Conservation (phyloP, 805 yeast species). For the Ogataea henricii region DNA sequence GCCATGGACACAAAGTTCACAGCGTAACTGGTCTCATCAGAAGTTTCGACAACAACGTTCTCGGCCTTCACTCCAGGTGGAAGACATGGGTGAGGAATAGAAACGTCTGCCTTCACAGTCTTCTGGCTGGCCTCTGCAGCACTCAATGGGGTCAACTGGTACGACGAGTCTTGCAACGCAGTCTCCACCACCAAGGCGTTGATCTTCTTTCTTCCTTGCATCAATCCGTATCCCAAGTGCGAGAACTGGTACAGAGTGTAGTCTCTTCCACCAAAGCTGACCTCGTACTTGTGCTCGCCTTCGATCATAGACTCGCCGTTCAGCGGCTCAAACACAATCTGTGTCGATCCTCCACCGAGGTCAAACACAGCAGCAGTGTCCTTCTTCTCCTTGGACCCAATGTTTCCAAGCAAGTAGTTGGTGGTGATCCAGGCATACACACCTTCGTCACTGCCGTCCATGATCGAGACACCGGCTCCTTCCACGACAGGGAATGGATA, state of each 20-base stretch:
- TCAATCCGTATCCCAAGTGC: constrained; percentile 93
- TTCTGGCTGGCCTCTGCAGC: constrained; percentile 41
- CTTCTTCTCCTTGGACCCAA: constrained; percentile 70
- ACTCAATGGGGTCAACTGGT: constrained; percentile 31
- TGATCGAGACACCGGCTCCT: constrained; percentile 84
- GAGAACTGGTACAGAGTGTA: constrained; percentile 89
- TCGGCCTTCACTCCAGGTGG: constrained; percentile 73
- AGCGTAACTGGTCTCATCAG: constrained; percentile 34
- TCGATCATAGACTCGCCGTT: constrained; percentile 66
- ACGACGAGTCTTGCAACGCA: constrained; percentile 27
- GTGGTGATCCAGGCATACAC: constrained; percentile 99
- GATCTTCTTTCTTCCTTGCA: constrained; percentile 87
- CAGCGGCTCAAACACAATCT: constrained; percentile 94
- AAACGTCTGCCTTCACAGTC: constrained; percentile 40
- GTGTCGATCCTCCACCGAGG: constrained; percentile 98
- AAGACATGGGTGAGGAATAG: constrained; percentile 78
- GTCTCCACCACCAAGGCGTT: constrained; percentile 57
- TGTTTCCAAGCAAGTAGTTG: constrained; percentile 89
- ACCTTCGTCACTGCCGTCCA: constrained; percentile 98
- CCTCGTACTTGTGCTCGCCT: constrained; percentile 81
- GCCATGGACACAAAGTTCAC: constrained; percentile 38
- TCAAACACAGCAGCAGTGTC: constrained; percentile 98
- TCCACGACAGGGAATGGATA: constrained; percentile 92
- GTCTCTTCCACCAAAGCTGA: constrained; percentile 77
- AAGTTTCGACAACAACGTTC: constrained; percentile 60